phyloP scores from a whole-genome alignment of 176 grass and related monocot genomes.

The Elaeis guineensis region DNA sequence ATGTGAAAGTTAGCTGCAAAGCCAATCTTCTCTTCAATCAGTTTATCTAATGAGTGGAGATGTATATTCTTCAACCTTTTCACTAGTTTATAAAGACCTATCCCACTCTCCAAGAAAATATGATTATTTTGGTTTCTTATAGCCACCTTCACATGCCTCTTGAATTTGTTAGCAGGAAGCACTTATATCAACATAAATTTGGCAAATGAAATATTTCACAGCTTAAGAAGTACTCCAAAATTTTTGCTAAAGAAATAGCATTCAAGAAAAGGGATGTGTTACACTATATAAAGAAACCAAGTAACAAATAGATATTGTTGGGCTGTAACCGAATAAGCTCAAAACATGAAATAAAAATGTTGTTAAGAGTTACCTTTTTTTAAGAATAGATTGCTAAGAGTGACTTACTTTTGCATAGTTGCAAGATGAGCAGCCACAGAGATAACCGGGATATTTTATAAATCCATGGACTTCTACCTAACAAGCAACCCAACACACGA shows the following conservation, averaged over 20 bases:
- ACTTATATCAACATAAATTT: conserved; percentile 2
- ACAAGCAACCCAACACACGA: not conserved
- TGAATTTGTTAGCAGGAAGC: conserved; percentile 40
- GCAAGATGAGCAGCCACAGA: conserved; percentile 41
- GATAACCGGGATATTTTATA: conserved; percentile 32
- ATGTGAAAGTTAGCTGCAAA: conserved; percentile 33
- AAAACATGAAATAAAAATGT: not conserved
- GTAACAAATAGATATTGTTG: too few relatives aligned
- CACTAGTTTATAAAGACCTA: conserved; percentile 38
- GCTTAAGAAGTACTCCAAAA: too few relatives aligned
- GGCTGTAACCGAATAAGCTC: too few relatives aligned
- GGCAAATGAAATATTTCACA: not conserved
- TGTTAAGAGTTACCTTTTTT: too few relatives aligned
- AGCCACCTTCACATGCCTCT: conserved; percentile 31
- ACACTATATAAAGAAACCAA: not conserved
- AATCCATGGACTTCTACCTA: conserved; percentile 32
- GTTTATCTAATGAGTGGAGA: conserved; percentile 12
- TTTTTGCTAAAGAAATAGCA: too few relatives aligned
- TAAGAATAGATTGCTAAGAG: not conserved
- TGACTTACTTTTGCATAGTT: conserved; percentile 31
- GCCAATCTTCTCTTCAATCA: conserved; percentile 35
- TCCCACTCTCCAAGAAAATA: conserved; percentile 50
- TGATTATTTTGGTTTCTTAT: conserved; percentile 37
- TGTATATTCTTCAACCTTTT: conserved; percentile 23
- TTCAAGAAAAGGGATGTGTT: too few relatives aligned